Percentiles rank a stretch among this genome's conserved stretches.
Evolutionary conservation across 1,139 yeast species (phyloP).

Genomic region (Petasospora rhodanensis): DNA sequence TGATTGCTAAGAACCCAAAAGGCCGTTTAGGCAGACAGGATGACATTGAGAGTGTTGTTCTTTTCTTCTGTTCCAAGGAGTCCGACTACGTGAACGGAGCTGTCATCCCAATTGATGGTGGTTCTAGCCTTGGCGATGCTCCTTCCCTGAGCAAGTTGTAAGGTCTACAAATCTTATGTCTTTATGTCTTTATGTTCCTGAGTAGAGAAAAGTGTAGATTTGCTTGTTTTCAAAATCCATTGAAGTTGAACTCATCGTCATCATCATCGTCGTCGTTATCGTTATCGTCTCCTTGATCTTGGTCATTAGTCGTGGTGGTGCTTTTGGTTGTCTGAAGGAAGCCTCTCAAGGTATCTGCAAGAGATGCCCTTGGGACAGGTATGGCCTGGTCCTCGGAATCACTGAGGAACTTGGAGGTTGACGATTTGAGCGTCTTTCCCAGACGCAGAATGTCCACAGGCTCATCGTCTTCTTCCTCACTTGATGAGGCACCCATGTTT

Average conservation of each 20-base stretch:
- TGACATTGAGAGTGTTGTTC: slow-evolving; percentile 56
- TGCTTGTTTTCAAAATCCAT: slow-evolving; percentile 13
- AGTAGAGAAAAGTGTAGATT: no score
- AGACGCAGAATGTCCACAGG: slow-evolving; percentile 21
- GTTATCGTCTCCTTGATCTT: slow-evolving; percentile 11
- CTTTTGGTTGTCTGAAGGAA: slow-evolving; percentile 5
- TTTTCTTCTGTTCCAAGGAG: slow-evolving; percentile 56
- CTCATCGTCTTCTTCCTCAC: slow-evolving; percentile 21
- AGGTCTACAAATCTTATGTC: not conserved
- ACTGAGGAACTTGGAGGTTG: slow-evolving; percentile 4
- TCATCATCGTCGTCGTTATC: slow-evolving; percentile 8
- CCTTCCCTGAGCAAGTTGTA: slow-evolving; percentile 6
- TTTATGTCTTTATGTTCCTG: not conserved
- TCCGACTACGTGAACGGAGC: slow-evolving; percentile 64
- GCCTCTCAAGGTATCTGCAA: slow-evolving; percentile 8
- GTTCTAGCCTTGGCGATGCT: slow-evolving; percentile 35
- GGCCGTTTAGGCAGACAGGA: slow-evolving; percentile 58
- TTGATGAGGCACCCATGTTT: slow-evolving; percentile 17
- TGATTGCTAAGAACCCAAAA: slow-evolving; percentile 53
- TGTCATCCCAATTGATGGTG: slow-evolving; percentile 77
- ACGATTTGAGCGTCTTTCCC: slow-evolving; percentile 16
- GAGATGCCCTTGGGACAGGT: slow-evolving; percentile 4
- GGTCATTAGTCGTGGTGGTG: no score
- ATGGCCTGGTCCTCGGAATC: slow-evolving; percentile 10
- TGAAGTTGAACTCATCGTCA: slow-evolving; percentile 13